These are phyloP conservation scores for Telopea speciosissima DNA, from an alignment of 177 flowering plant genomes.

Conservation along the genomic window DNA sequence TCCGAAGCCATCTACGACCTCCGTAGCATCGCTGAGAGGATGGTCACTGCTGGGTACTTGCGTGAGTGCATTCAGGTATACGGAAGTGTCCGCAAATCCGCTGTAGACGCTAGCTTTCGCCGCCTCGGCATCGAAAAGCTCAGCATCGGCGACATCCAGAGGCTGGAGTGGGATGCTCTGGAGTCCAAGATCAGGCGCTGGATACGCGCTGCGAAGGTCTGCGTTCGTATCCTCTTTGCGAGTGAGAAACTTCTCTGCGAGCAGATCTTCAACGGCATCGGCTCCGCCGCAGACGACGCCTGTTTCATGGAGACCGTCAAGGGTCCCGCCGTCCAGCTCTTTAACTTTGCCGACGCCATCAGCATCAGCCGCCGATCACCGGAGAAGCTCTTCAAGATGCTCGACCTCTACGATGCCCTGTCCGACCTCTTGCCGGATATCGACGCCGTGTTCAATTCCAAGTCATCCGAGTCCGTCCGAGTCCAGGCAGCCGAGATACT, in stretches of 20 bases:
- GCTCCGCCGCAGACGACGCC: constrained; percentile 34
- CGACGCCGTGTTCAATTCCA: constrained; percentile 54
- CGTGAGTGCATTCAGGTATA: constrained; percentile 32
- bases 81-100: constrained; percentile 33
- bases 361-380: constrained; percentile 77
- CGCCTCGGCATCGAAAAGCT: constrained; percentile 47
- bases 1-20: constrained; percentile 19
- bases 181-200: constrained; percentile 38
- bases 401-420: constrained; percentile 82
- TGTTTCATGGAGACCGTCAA: constrained; percentile 84
- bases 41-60: constrained; percentile 9
- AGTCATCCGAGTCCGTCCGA: constrained; percentile 51
- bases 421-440: constrained; percentile 64
- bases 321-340: constrained; percentile 67
- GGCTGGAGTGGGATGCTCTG: too few relatives aligned
- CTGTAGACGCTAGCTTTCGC: constrained; percentile 23
- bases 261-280: too few relatives aligned
- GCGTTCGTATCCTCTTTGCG: constrained; percentile 4
- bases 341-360: constrained; percentile 87
- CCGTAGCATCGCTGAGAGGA: constrained; percentile 24
- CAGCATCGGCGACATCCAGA: too few relatives aligned
- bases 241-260: too few relatives aligned
- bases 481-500: constrained; percentile 73
- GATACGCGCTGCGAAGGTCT: constrained; percentile 52
- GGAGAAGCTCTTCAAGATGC: constrained; percentile 82